Percentiles rank a stretch among this genome's conserved stretches.
Evolutionary conservation across 768 basidiomycete genomes (phyloP).

Genomic region (Chalciporus sphaerocephalus): DNA sequence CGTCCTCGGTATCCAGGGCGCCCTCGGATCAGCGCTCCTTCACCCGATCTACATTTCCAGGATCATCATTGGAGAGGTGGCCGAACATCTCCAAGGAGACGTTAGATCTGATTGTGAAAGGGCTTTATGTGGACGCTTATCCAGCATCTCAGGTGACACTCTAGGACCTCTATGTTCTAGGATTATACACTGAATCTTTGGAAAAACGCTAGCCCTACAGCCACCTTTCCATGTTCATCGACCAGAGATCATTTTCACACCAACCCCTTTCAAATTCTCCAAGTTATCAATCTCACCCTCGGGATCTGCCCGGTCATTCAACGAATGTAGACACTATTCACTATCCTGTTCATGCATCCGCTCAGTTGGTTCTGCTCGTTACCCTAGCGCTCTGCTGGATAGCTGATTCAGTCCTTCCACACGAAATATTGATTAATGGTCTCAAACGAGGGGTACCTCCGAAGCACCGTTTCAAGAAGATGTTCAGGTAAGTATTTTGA

Average conservation of each 20-base stretch:
- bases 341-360: not conserved
- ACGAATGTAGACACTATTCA: conserved; percentile 53
- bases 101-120: conserved; percentile 62
- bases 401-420: conserved; percentile 40
- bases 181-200: not conserved
- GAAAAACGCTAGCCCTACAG: conserved; percentile 41
- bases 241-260: conserved; percentile 58
- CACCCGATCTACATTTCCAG: conserved; percentile 59
- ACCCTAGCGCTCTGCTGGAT: conserved; percentile 67
- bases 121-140: conserved; percentile 60
- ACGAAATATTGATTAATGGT: conserved; percentile 75
- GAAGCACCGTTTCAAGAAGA: conserved; percentile 59
- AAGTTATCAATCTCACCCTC: conserved; percentile 44
- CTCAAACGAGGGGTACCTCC: conserved; percentile 72
- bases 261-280: conserved; percentile 46
- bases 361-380: not conserved
- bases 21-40: conserved; percentile 54
- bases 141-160: conserved; percentile 37
- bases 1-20: conserved; percentile 81
- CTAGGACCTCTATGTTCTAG: not conserved
- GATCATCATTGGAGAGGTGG: conserved; percentile 74
- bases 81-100: conserved; percentile 31
- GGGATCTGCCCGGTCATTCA: conserved; percentile 45
- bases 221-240: conserved; percentile 44
- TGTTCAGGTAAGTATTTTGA: conserved; percentile 50